Evolutionary conservation across 108 stramenopile species (phyloP), one percentile per base, ranked within the genome.

Genomic region (Skeletonema tropicum): DNA sequence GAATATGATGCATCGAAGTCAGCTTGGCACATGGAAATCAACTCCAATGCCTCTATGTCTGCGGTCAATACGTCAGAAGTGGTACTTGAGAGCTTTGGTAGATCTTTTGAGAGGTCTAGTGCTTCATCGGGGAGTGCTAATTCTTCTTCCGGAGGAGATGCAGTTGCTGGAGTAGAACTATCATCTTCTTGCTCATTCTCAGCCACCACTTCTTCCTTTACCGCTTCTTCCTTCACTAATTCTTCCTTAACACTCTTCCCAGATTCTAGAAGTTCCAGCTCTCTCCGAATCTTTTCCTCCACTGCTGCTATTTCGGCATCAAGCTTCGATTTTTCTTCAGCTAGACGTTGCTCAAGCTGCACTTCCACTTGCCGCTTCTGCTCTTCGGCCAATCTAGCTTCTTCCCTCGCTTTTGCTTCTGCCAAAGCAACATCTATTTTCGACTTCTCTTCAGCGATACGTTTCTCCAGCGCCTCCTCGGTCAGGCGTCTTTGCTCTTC

Each of bases 11-110:
- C 21, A 52, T 72, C 71, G 21, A 52, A 68, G 3, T 71, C 70
- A 65, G 77, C 77, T 25, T 78, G 35, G 11, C 78, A 73, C 36
- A 69, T 67, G n/a, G 71, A 73, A 45, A 80, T 39, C 48, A 80
- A 41, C 63, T 80, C 72, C 30, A 80, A 68, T 62, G 49, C 70
- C 52, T 59, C 66, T 9, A 73, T 68, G 45, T 80, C 72, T 23
- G 79, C 55, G 33, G 71, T 64, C 32, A 79, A 64, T 19, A 70
- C 70, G 46, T 79, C 77, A 29, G 36, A 55, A 6, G 6, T 49
- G 31, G 45, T 26, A 13, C 19, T 62, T 17, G 61, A 19, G 17
- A 38, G 36, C 12, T 14, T 36, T 62, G 61, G 61, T 19, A 62
- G 61, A 32, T 60, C 59, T 60, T 32, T 3, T 25, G 15, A 15